Base-by-base conservation (phyloP, 2,329 filamentous ascomycete genomes). In the Pseudogymnoascus sp. region DNA sequence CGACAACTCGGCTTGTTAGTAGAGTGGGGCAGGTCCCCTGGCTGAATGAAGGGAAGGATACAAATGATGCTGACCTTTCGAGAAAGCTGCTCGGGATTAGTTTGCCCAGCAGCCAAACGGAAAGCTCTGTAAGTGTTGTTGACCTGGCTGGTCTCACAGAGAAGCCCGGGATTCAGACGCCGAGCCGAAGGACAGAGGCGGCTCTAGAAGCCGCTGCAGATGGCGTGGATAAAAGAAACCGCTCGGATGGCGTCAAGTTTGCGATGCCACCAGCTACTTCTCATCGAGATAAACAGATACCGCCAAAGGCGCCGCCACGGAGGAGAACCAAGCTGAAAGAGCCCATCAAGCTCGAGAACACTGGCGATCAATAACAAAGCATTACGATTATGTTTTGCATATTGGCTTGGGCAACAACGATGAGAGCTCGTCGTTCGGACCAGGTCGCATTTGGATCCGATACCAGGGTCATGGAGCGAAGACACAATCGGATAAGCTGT, bases 71-170 rank as follows among this genome's bases (percentile, higher is more conserved):
- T 34, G 73, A 78, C 64, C 80, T 86, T 59, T 81, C 84, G 5
- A 79, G 77, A 36, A 87, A 85, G 67, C 75, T 88, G 28, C 75
- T 92, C 2, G 89, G 89, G 8, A 91, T 93, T 75, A 89, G 86
- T 65, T 79, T 93, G 3, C 84, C 85, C 1, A 80, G 84, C 1
- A 77, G 78, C 2, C 84, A 89, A 61, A 83, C 82, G n/a, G 84
- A 84, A 59, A 96, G 91, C 72, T 86, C 82, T 70, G 78, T 91
- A 67, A 93, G 89, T 71, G 88, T 95, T 56, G 80, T 85, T 36
- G 89, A 95, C 69, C 85, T 96, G 44, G 91, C 91, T 5, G 84
- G 85, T 10, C 89, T 92, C 50, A 90, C 83, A 73, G 91, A 93
- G 75, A 92, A 90, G 73, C 91, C 91, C 0, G 91, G 89, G 0